phyloP scores from a whole-genome alignment of 169 alveolate species.

The Neospora caninum region DNA sequence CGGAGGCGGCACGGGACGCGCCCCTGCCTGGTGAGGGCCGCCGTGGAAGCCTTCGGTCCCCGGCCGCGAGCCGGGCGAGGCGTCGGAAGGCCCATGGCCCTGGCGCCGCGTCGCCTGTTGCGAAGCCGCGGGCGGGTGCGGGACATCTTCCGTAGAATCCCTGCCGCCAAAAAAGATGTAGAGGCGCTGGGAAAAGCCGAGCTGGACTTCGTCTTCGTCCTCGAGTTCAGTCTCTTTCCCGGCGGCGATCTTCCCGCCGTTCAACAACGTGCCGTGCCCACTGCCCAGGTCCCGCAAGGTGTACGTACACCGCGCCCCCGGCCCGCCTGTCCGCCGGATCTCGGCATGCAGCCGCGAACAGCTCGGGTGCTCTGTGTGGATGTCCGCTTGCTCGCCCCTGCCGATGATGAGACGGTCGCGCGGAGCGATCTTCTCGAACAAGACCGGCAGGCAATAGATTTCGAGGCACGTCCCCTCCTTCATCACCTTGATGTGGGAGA shows the following conservation, averaged over 20 bases:
- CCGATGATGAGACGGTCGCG: slow-evolving; percentile 32
- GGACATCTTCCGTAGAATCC: not conserved
- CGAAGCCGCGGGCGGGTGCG: not conserved
- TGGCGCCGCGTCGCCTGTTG: not conserved
- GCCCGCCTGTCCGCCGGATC: not conserved
- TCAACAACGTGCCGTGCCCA: slow-evolving; percentile 56
- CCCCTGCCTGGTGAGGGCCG: not conserved
- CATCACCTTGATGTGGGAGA: slow-evolving; percentile 32
- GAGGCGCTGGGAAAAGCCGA: slow-evolving; percentile 63
- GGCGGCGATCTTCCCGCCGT: slow-evolving; percentile 65
- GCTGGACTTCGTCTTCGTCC: slow-evolving; percentile 64
- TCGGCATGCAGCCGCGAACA: slow-evolving; percentile 51
- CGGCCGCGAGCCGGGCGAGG: too few relatives aligned
- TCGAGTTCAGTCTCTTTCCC: slow-evolving; percentile 39
- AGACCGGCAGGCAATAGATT: slow-evolving; percentile 33
- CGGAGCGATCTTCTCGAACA: slow-evolving; percentile 24
- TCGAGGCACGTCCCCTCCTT: slow-evolving; percentile 36
- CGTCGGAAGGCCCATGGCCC: too few relatives aligned
- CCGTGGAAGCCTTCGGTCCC: too few relatives aligned
- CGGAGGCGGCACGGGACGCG: not conserved
- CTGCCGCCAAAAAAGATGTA: slow-evolving; percentile 38
- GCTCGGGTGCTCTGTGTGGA: slow-evolving; percentile 55
- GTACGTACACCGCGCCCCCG: slow-evolving; percentile 32
- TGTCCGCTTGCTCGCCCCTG: slow-evolving; percentile 46
- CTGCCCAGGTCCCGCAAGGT: slow-evolving; percentile 60